A percentile compares a stretch with the other conserved stretches of the same genome.
Evolutionary conservation across 2,329 filamentous ascomycete species (phyloP).

Genomic region (Blumeriella jaapii): DNA sequence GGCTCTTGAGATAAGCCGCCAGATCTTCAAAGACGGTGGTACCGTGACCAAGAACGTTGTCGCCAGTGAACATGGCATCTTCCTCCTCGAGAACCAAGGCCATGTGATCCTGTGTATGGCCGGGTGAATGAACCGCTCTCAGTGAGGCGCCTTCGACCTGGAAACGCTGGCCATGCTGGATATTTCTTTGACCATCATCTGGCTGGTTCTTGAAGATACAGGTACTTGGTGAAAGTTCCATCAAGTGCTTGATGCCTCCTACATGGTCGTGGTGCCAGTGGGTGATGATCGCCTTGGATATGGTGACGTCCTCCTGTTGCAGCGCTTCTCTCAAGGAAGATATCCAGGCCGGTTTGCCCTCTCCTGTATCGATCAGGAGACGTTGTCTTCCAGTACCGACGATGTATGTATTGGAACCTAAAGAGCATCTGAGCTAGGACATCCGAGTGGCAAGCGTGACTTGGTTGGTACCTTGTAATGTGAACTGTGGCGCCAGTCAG

Average conservation of each 20-base stretch:
- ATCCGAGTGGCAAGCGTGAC: no score
- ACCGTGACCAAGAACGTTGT: conserved; percentile 80
- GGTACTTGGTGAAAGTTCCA: conserved; percentile 48
- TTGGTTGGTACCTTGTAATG: conserved; percentile 42
- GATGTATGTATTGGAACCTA: conserved; percentile 91
- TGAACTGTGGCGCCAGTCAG: conserved; percentile 32
- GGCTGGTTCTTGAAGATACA: conserved; percentile 57
- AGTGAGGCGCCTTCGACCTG: conserved; percentile 51
- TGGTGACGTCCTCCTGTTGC: conserved; percentile 51
- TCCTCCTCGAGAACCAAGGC: conserved; percentile 65
- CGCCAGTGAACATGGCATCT: conserved; percentile 75
- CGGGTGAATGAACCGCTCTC: conserved; percentile 53
- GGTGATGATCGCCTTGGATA: conserved; percentile 65
- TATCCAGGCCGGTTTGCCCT: conserved; percentile 64
- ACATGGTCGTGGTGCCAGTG: conserved; percentile 91
- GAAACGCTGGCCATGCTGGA: conserved; percentile 43
- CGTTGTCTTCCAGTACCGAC: conserved; percentile 63
- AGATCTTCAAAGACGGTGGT: conserved; percentile 79
- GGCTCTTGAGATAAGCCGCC: conserved; percentile 51
- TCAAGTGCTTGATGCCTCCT: conserved; percentile 61
- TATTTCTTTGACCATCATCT: conserved; percentile 37
- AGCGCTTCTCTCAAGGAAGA: conserved; percentile 53
- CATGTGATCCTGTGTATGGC: conserved; percentile 78
- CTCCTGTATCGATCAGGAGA: conserved; percentile 81
- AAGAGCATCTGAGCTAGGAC: conserved; percentile 28